phyloP scores from a whole-genome alignment of 108 stramenopile genomes.

The Parietichytrium sp. region DNA sequence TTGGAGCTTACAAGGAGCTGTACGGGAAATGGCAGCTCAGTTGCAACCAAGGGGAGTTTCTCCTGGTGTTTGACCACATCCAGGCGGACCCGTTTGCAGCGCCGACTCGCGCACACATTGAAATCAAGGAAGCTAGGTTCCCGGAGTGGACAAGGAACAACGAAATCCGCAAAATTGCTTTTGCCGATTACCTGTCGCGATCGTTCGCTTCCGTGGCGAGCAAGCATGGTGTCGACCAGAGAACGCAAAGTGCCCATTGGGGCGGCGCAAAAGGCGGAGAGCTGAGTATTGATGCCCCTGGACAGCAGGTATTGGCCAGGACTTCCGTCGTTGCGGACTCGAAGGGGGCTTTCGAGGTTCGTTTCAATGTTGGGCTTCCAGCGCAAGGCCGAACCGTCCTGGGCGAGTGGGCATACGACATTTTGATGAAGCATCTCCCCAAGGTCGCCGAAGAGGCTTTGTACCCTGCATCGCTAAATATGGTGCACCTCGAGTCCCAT shows the following conservation, averaged over 20 bases:
- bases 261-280: slow-evolving; percentile 85
- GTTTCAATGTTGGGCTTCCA: slow-evolving; percentile 87
- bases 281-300: slow-evolving; percentile 75
- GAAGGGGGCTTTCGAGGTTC: slow-evolving; percentile 69
- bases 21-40: slow-evolving; percentile 64
- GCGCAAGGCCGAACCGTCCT: slow-evolving; percentile 82
- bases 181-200: slow-evolving; percentile 79
- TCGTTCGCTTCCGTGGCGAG: slow-evolving; percentile 62
- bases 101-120: slow-evolving; percentile 79
- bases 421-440: slow-evolving; percentile 70
- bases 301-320: slow-evolving; percentile 85
- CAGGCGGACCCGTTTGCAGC: slow-evolving; percentile 91
- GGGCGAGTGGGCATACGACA: slow-evolving; percentile 74
- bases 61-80: slow-evolving; percentile 72
- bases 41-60: slow-evolving; percentile 69
- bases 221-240: slow-evolving; percentile 72
- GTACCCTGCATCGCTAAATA: slow-evolving; percentile 58
- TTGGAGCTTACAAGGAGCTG: slow-evolving; percentile 82
- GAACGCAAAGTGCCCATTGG: slow-evolving; percentile 60
- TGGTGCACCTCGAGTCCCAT: slow-evolving; percentile 63
- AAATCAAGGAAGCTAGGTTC: slow-evolving; percentile 69
- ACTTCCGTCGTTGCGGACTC: slow-evolving; percentile 68
- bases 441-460: slow-evolving; percentile 65
- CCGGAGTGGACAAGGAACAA: slow-evolving; percentile 71
- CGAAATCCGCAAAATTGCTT: slow-evolving; percentile 67